Base-by-base conservation (phyloP, 225 moss, liverwort and hornwort genomes). In the Polytrichum formosum region DNA sequence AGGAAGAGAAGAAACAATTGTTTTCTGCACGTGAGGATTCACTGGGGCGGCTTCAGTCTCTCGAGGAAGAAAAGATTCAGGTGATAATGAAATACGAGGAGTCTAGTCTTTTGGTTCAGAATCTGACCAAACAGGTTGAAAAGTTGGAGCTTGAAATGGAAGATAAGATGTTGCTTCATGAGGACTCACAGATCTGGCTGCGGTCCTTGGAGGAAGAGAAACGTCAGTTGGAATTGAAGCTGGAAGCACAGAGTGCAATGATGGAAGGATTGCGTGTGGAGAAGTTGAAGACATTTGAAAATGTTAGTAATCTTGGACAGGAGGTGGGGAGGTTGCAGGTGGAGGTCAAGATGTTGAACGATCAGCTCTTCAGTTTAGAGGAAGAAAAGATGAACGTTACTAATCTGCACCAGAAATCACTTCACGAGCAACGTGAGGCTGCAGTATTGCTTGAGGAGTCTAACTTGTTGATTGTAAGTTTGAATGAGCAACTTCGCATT, bases 61-160 rank as follows among this genome's bases (percentile, higher is more conserved):
- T 82, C 61, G 66, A 78, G 70, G 75, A 75, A 70, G 76, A 79
- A 58, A 76, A 79, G 63, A 61, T 46, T 56, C 79, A 67, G 61
- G 70, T 70, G 26, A 13, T 53, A 25, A 76, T 26, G 73, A 64
- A 64, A 28, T 73, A 75, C 35, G 82, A 79, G 33, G 79, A 67
- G 46, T 76, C 70, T 35, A 63, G 56, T 35, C 73, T 73, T 17
- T 64, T 71, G 63, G 59, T 79, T 29, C 76, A 70, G 54, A 59
- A 28, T 73, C 68, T 79, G 70, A 73, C 67, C 70, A 73, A 73
- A 63, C 73, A 76, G 64, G 73, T 73, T 8, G 67, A 67, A 5
- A 33, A 35, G 67, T 59, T 76, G 8, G 73, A 79, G 64, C 67
- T 64, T 63, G 70, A 76, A 65, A 70, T 54, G 10, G 54, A 53